Conservation (phyloP, 306 rosid genomes). For the Vigna reflexopilosa region DNA sequence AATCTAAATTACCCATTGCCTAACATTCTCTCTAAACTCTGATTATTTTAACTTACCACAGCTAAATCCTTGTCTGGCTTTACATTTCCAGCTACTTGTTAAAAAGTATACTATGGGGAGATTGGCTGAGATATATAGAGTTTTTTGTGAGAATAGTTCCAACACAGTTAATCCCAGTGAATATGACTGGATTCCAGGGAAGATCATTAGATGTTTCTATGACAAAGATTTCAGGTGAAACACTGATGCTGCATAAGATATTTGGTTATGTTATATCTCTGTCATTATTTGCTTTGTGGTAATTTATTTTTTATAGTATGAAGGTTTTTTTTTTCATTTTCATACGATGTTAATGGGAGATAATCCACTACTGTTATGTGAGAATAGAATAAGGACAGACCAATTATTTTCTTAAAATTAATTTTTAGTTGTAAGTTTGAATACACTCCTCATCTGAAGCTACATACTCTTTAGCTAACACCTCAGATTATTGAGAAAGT, state of each 20-base stretch:
- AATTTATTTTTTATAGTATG: not conserved
- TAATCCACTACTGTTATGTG: conserved; percentile 18
- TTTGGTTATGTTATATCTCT: conserved; percentile 4
- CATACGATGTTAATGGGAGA: not conserved
- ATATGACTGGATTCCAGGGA: conserved; percentile 91
- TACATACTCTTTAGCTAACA: not conserved
- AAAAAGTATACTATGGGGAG: conserved; percentile 92
- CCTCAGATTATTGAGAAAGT: not conserved
- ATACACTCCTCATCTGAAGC: not conserved
- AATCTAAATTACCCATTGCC: conserved; percentile 33
- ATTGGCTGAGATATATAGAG: conserved; percentile 82
- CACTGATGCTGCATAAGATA: conserved; percentile 15
- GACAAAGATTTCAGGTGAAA: conserved; percentile 96
- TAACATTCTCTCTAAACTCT: conserved; percentile 28
- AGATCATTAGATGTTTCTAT: conserved; percentile 88
- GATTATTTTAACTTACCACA: conserved; percentile 28
- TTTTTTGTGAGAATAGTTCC: conserved; percentile 64
- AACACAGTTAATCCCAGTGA: conserved; percentile 55
- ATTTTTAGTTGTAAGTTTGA: conserved; percentile 14
- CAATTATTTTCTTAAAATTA: not conserved
- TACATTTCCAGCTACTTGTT: conserved; percentile 78
- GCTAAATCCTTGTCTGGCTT: conserved; percentile 44
- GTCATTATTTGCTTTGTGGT: conserved; percentile 35
- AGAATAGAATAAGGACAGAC: not conserved
- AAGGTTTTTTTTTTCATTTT: not conserved